Conservation (phyloP, 768 basidiomycete genomes). For the Collybia sordida region DNA sequence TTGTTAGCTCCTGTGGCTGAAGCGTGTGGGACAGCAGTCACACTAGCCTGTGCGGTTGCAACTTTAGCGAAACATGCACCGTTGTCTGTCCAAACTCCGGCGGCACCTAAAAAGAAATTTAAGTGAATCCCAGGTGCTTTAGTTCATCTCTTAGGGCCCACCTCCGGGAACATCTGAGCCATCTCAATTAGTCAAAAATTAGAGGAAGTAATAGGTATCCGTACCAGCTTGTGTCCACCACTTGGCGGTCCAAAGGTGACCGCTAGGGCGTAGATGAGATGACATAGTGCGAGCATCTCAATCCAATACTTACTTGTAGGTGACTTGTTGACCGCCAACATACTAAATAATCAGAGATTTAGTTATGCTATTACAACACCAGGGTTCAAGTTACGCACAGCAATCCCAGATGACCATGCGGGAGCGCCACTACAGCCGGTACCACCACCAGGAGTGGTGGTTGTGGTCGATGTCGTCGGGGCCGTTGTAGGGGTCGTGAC, state of each 20-base stretch:
- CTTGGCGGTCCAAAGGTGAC: conserved; percentile 48
- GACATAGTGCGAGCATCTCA: not conserved
- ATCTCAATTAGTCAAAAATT: not conserved
- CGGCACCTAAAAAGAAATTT: conserved; percentile 19
- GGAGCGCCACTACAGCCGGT: conserved; percentile 42
- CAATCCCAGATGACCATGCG: conserved; percentile 35
- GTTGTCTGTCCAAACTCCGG: conserved; percentile 33
- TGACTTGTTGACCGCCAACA: conserved; percentile 35
- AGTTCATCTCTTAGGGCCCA: conserved; percentile 3
- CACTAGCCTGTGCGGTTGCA: not conserved
- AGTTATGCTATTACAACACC: not conserved
- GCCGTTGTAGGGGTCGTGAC: conserved; percentile 16
- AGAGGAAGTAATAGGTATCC: not conserved
- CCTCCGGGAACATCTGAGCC: conserved; percentile 29
- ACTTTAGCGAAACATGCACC: conserved; percentile 24
- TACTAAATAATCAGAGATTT: conserved; percentile 31
- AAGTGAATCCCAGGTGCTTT: not conserved
- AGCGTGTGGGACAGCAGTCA: not conserved
- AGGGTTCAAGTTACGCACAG: conserved; percentile 28
- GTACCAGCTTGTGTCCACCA: conserved; percentile 47
- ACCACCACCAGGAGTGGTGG: conserved; percentile 9
- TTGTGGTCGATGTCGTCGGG: conserved; percentile 2
- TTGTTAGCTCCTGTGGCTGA: not conserved
- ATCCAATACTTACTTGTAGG: conserved; percentile 32
- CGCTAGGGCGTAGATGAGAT: conserved; percentile 24